Evolutionary conservation across 2,329 filamentous ascomycete species (phyloP), one percentile per base, ranked within the genome.

Genomic region (Fusarium subtropicale): DNA sequence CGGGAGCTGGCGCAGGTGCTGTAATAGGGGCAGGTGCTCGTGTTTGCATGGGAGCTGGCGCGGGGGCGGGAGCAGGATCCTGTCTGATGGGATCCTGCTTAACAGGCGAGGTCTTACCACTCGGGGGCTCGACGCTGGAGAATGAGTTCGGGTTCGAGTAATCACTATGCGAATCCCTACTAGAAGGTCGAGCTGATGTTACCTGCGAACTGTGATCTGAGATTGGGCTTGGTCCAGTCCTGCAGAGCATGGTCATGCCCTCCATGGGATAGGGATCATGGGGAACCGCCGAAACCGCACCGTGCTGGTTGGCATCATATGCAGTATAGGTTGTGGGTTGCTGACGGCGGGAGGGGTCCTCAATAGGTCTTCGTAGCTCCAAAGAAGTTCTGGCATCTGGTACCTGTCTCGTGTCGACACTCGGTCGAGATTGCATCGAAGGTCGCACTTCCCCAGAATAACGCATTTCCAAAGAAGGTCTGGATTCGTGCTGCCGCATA

Each of bases 231-330:
- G 92, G 87, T 8, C 90, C 91, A 39, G 92, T 90, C 63, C 94
- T 90, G 80, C 95, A 98, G 67, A 97, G 91, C 88, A 98, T 97
- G 0, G 95, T 97, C 94, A 98, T 98, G 7, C 94, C 95, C 77
- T 98, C 95, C 79, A 91, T 88, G 0, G 95, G 94, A 77, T 97
- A 97, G 12, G 96, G 93, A 73, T 98, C 97, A 74, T 97, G 94
- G 16, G 95, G 94, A 4, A 97, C 87, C 16, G 88, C 81, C 6
- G 89, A 85, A 63, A 92, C 88, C 26, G 90, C 85, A 5, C 86
- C 86, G 48, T 81, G 77, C 68, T 94, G 90, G 58, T 81, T 83
- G 39, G 78, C 71, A 61, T 89, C 87, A 50, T 80, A 81, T 28
- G 74, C 64, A 36, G 68, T 64, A 36, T 75, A 70, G 15, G 60